Base-by-base conservation (phyloP, 108 stramenopile genomes). In the Nitzschia sp. region DNA sequence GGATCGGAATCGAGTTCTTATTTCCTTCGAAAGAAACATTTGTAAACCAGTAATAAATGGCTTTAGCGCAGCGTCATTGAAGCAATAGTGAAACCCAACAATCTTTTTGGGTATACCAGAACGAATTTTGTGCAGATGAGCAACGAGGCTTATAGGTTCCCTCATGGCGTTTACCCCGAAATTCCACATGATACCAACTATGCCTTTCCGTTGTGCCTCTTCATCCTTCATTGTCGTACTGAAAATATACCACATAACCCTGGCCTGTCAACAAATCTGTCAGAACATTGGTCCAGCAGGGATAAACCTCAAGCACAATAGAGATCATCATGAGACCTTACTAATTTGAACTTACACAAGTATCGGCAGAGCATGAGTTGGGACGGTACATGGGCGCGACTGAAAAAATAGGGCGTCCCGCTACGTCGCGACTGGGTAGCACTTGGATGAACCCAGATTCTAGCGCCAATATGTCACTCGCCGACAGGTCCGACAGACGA, bases 181-280 rank as follows among this genome's bases (percentile, higher is more conserved):
- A 21, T 56, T 48, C 41, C 27, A 64, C 6, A 60, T 9, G 0
- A 74, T 65, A 35, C 57, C 35, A 11, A 66, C 58, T 1, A 67
- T 17, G 0, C 73, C 73, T 5, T 45, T 68, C 15, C 33, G 35
- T 57, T 68, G 67, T 16, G 58, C 36, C 11, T 55, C 75, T 32
- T 55, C 60, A 22, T 76, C 75, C 36, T 61, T 44, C 53, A 61
- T 31, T 8, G 38, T 52, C 2, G 59, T 2, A 23, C 5, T 46
- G 19, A 69, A 30, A 26, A 68, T 32, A 38, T 76, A 76, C 67
- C 68, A 76, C 45, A 68, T 34, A 3, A 53, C 67, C n/a, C 57
- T 53, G 27, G 13, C 52, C 54, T 68, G 53, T 8, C 21, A 25
- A 0, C n/a, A 61, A 33, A 33, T 31, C 16, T 17, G 33, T 16